Percentiles rank a stretch among this genome's conserved stretches.
phyloP scores from a whole-genome alignment of 2,329 filamentous ascomycete genomes.

The Epichloe bromicola region DNA sequence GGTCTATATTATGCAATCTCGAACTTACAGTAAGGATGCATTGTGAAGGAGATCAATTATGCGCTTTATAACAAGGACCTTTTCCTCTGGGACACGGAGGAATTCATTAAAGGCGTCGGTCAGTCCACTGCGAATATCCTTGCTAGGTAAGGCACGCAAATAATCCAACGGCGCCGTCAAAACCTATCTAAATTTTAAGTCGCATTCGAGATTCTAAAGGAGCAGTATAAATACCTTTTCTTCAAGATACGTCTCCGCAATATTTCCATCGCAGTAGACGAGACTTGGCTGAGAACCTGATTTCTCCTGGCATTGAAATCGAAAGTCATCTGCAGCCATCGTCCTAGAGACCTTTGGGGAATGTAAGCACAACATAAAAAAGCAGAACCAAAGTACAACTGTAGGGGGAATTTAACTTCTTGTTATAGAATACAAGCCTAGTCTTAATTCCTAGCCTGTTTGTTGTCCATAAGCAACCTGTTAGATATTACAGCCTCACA shows the following conservation, averaged over 20 bases:
- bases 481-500: no score
- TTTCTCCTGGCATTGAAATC: not conserved
- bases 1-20: not conserved
- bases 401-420: not conserved
- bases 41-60: constrained; percentile 71
- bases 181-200: not conserved
- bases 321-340: not conserved
- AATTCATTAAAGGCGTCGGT: constrained; percentile 54
- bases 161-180: not conserved
- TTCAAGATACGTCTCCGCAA: not conserved
- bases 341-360: not conserved
- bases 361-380: not conserved
- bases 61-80: constrained; percentile 55
- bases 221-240: not conserved
- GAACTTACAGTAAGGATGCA: constrained; percentile 7
- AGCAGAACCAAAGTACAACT: no score
- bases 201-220: no score
- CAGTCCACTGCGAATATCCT: not conserved
- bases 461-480: not conserved
- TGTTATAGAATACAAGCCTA: not conserved
- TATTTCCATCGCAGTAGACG: not conserved
- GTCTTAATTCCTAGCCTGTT: not conserved
- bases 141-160: constrained; percentile 1
- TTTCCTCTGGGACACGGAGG: constrained; percentile 54
- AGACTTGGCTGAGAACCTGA: not conserved